Base-by-base conservation (phyloP, 352 stramenopile species). In the Globisporangium acanthophoron region DNA sequence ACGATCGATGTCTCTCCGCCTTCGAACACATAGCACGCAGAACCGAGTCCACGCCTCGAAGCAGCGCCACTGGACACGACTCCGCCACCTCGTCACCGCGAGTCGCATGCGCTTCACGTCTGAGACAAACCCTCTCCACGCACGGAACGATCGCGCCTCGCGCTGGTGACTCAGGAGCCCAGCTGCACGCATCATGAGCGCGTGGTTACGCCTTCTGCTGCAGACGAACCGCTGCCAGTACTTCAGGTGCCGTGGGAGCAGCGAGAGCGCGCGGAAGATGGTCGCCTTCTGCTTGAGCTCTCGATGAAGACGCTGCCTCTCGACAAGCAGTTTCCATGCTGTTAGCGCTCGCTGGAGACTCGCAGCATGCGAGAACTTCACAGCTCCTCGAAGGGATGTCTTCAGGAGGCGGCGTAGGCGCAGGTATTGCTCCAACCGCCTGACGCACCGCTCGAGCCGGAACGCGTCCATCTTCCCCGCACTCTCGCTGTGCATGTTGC, bases 211-310 rank as follows among this genome's bases (percentile, higher is more conserved):
- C 2, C 59, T 59, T 27, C 65, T 54, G 3, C 37, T 12, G 0
- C 40, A 5, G 0, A 70, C n/a, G 33, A 61, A 76, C 0, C 31
- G 29, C 40, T 56, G 71, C 78, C 78, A 84, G 0, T 40, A 49
- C 2, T 41, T n/a, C 31, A 85, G 80, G 61, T 63, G 57, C 15
- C 56, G 48, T 0, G 72, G 72, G 1, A 84, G 49, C 0, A 80
- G 5, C 9, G 60, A 67, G n/a, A 81, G 76, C 7, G 73, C 69
- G 1, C 66, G 71, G 41, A 83, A 86, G 0, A 70, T 71, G 9
- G 51, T 4, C 2, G 78, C 78, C 18, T 79, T 79, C 12, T 82
- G 45, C 46, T 64, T 54, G 6, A 84, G 66, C 0, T 52, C 15
- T 12, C 50, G 43, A 3, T 43, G 52, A 3, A 78, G 53, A 5